phyloP scores from a whole-genome alignment of 768 basidiomycete species.

The Russula compacta region DNA sequence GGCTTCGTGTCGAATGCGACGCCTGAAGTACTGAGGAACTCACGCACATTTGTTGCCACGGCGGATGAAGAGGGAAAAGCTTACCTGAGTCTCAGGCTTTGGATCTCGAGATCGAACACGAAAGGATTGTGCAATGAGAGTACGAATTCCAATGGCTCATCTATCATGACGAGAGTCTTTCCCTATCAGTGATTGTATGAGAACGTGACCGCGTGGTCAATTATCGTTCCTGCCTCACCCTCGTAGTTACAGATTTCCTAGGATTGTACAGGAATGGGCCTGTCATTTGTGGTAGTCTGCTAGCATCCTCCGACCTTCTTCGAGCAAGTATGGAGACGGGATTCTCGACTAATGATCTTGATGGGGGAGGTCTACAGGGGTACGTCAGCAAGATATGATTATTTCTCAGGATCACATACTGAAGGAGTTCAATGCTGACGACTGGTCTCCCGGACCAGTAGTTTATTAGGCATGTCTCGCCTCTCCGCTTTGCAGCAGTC shows the following conservation, averaged over 20 bases:
- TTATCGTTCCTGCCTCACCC: conserved; percentile 35
- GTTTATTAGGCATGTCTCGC: conserved; percentile 57
- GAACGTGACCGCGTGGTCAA: neutral
- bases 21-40: conserved; percentile 61
- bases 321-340: conserved; percentile 45
- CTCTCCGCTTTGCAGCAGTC: conserved; percentile 65
- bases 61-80: conserved; percentile 2
- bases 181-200: conserved; percentile 29
- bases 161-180: conserved; percentile 65
- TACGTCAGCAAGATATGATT: conserved; percentile 7
- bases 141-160: conserved; percentile 73
- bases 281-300: conserved; percentile 41
- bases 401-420: conserved; percentile 40
- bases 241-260: conserved; percentile 46
- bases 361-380: conserved; percentile 49
- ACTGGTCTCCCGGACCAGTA: conserved; percentile 86
- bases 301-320: conserved; percentile 28
- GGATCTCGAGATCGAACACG: conserved; percentile 84
- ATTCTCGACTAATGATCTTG: conserved; percentile 68
- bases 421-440: conserved; percentile 65
- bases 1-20: conserved; percentile 60
- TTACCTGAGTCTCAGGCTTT: conserved; percentile 74
- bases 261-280: conserved; percentile 95
- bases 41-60: neutral
- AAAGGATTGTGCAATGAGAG: conserved; percentile 87